These are phyloP conservation scores for Clathrospora elynae DNA, from an alignment of 2,329 filamentous ascomycete genomes.

Conservation along the genomic window DNA sequence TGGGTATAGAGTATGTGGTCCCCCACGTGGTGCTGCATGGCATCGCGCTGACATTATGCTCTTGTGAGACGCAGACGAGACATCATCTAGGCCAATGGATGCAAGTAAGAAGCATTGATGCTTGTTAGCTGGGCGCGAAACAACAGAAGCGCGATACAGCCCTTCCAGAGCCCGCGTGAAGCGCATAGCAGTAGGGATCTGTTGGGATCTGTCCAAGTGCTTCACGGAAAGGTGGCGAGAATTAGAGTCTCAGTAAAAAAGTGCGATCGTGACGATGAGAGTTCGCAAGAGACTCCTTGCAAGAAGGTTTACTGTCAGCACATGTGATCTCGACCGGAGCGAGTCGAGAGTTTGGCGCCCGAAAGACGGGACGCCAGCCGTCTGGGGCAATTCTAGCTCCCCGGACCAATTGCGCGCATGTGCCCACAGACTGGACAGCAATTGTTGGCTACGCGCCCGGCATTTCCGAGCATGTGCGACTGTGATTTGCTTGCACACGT, in stretches of 20 bases:
- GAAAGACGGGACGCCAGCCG: slow-evolving; percentile 6
- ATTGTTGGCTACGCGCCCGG: slow-evolving; percentile 42
- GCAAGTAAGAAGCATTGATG: slow-evolving; percentile 9
- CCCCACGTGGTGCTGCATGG: slow-evolving; percentile 22
- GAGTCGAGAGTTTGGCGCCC: slow-evolving; percentile 4
- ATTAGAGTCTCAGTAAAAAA: not conserved
- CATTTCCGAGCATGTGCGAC: slow-evolving; percentile 25
- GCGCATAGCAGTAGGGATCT: slow-evolving; percentile 10
- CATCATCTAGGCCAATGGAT: slow-evolving; percentile 34
- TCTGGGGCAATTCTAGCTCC: slow-evolving; percentile 27
- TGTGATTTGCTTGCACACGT: slow-evolving; percentile 37
- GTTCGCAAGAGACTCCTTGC: no score
- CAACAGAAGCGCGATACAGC: slow-evolving; percentile 23
- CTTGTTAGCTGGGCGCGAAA: slow-evolving; percentile 20
- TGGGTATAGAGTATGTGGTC: not conserved
- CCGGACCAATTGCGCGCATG: slow-evolving; percentile 23
- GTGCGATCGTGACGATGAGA: not conserved
- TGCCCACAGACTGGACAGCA: slow-evolving; percentile 17
- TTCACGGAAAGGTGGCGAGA: slow-evolving; percentile 6
- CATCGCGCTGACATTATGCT: slow-evolving; percentile 32
- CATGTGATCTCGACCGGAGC: not conserved
- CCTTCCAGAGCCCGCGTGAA: slow-evolving; percentile 6
- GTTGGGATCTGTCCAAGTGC: slow-evolving; percentile 12
- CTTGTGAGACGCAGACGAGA: slow-evolving; percentile 43
- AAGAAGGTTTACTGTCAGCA: slow-evolving; percentile 2